Base-by-base conservation (phyloP, 768 basidiomycete species). In the Termitomyces bulborhizus region DNA sequence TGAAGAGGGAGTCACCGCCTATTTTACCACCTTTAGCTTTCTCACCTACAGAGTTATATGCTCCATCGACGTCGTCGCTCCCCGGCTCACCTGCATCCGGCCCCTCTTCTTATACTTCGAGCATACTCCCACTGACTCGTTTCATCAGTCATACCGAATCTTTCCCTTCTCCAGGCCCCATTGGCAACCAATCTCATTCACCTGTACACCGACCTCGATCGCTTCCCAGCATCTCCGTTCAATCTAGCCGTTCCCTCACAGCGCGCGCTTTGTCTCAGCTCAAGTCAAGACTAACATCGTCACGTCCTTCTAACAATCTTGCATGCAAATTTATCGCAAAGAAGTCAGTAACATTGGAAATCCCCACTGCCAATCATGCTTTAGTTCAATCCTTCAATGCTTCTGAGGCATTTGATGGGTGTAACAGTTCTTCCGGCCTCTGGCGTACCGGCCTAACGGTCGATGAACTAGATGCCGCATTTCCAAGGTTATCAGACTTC, bases 21-120 rank as follows among this genome's bases (percentile, higher is more conserved):
- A 74, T 74, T 65, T 75, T 88, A 57, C 85, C 88, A 56, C 85
- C 87, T 58, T 73, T 88, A 56, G 71, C 76, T 32, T 83, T 90
- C 63, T 74, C 80, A 49, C 73, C 80, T 31, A 71, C 85, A 37
- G 74, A 75, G 54, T 73, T 87, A 58, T 71, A 68, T 50, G 80
- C 62, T 27, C 64, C 74, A 48, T 65, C 72, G 45, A 67, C 66
- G 57, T 74, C 75, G 70, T 68, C 74, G 32, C 70, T 73, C 26
- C 61, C 70, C 21, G 45, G 57, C 45, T 37, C 54, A n/a, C 70
- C 71, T 11, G 63, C 66, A 18, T 62, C 74, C 12, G 73, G 74
- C 7, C 73, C 71, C 49, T 80, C 76, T 21, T 74, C 74, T 39
- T 70, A 69, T 62, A 59, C 68, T 54, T 70, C 69, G 44, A 62